Evolutionary conservation across 768 basidiomycete genomes (phyloP), one percentile per base, ranked within the genome.

Genomic region (Neoboletus subvelutipes): DNA sequence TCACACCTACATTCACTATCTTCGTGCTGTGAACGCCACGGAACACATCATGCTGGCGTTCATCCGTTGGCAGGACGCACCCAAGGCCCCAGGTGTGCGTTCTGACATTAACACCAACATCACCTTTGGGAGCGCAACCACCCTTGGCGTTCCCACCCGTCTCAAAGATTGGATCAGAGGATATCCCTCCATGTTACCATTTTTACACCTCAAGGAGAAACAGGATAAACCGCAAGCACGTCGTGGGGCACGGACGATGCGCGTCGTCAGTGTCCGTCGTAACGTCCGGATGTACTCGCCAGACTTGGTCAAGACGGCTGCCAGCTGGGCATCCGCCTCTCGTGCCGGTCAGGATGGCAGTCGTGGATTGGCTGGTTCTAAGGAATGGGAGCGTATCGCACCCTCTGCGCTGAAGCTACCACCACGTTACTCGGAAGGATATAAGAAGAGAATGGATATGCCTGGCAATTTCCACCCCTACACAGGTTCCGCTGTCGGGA

Each of bases 11-110:
- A 66, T 77, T 22, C 77, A 80, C 60, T 98, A 93, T 69, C 83
- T 96, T 33, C 86, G 90, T 45, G 81, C 91, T 17, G 87, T 88
- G 5, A 84, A 87, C 36, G 96, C 95, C 1, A 90, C 90, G 64
- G 96, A 99, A 68, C 96, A 99, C 62, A 77, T 99, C 48, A 76
- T 98, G n/a, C 82, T 98, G 13, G 82, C 92, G 0, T 96, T 88
- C 71, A 87, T 98, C 56, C 85, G 95, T 31, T 90, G 86, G 78
- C 87, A 92, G 64, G 85, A 88, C 56, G 77, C 82, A 5, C 80
- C 83, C 28, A 76, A 76, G 24, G 64, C 73, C 3, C 65, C 70
- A 18, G 66, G 61, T 18, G 46, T 36, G 40, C 70, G 64, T 53
- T 60, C 56, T 28, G 70, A 68, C 15, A 68, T 73, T 40, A 71